A percentile compares a stretch with the other conserved stretches of the same genome.
Conservation (phyloP, 805 yeast species). For the Ogataea trehaloabstinens region DNA sequence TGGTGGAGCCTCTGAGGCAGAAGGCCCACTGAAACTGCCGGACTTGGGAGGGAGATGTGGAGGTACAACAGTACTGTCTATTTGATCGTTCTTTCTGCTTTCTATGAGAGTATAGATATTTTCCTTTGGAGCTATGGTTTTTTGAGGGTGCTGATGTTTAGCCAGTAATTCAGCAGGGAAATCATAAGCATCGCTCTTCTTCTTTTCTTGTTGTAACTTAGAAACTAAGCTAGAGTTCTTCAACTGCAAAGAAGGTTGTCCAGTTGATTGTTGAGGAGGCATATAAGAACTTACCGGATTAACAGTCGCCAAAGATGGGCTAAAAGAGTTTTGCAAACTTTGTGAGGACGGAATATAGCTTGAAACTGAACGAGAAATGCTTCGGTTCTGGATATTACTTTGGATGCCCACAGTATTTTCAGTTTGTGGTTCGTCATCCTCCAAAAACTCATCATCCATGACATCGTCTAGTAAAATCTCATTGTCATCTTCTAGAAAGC, state of each 20-base stretch:
- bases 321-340: no score
- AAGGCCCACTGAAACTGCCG: background rate
- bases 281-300: background rate
- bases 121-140: slow-evolving; percentile 33
- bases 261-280: background rate
- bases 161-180: slow-evolving; percentile 59
- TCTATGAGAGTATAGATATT: slow-evolving; percentile 31
- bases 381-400: background rate
- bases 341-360: slow-evolving; percentile 6
- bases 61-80: background rate
- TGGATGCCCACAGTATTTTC: background rate
- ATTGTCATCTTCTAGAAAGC: slow-evolving; percentile 43
- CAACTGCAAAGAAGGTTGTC: background rate
- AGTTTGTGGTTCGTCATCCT: slow-evolving; percentile 21
- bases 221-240: slow-evolving; percentile 15
- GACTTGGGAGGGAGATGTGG: slow-evolving; percentile 7
- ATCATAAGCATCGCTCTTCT: slow-evolving; percentile 75
- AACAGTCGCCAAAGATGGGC: slow-evolving; percentile 4
- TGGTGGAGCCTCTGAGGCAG: slow-evolving; percentile 9
- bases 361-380: background rate
- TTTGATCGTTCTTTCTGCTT: slow-evolving; percentile 6
- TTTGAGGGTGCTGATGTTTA: slow-evolving; percentile 37
- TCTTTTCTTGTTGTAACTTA: slow-evolving; percentile 46
- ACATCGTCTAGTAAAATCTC: slow-evolving; percentile 37
- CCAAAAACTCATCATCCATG: slow-evolving; percentile 38